A percentile compares a stretch with the other conserved stretches of the same genome.
Evolutionary conservation across 148 eudicot species (phyloP).

Genomic region (Arbutus unedo): DNA sequence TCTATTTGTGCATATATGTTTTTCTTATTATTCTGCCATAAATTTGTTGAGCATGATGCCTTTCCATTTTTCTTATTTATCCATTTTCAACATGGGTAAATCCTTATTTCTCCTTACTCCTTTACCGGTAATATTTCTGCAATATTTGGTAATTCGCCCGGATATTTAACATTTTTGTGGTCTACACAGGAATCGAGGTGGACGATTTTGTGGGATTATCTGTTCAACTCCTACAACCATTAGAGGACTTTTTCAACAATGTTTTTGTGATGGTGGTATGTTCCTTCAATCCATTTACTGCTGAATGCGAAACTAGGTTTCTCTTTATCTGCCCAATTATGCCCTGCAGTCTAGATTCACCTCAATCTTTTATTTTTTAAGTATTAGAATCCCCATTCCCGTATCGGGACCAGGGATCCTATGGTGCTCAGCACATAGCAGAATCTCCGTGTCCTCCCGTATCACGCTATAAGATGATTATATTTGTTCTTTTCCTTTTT

Average conservation of each 20-base stretch:
- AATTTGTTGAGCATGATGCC: neutral
- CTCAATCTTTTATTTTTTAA: neutral
- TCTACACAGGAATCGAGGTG: slow-evolving; percentile 62
- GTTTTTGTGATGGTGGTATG: slow-evolving; percentile 99
- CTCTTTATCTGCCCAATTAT: neutral
- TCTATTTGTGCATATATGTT: neutral
- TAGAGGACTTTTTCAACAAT: slow-evolving; percentile 77
- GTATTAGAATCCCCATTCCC: neutral
- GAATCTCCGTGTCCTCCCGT: too few species aligned
- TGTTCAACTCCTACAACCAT: slow-evolving; percentile 61
- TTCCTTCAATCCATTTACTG: slow-evolving; percentile 3
- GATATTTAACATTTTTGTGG: neutral
- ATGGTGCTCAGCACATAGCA: too few species aligned
- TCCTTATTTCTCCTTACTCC: neutral
- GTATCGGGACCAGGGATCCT: too few species aligned
- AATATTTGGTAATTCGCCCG: neutral
- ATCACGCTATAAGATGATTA: too few species aligned
- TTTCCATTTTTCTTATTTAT: neutral
- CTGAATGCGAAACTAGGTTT: neutral
- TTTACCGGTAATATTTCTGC: neutral
- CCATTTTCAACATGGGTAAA: neutral
- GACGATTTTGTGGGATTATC: slow-evolving; percentile 77
- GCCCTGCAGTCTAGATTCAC: neutral
- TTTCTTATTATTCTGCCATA: neutral
- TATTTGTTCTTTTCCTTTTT: neutral